These are phyloP conservation scores for Candida koratica DNA, from an alignment of 805 yeast species.

Conservation along the genomic window DNA sequence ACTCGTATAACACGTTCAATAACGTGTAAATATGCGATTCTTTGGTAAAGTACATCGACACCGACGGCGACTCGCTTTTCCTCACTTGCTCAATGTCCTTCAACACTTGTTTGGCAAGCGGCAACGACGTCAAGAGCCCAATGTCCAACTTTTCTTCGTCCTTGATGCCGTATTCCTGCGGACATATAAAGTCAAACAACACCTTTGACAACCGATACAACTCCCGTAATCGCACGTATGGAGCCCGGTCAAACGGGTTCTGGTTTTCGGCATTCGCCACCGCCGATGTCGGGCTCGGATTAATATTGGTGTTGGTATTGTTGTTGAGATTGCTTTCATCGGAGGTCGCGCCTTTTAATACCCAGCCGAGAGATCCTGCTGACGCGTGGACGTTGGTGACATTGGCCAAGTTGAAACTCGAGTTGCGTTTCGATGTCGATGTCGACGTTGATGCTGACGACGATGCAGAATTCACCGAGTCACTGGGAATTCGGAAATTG, in stretches of 20 bases:
- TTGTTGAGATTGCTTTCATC: constrained; percentile 18
- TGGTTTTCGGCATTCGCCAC: constrained; percentile 4
- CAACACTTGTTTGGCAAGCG: constrained; percentile 83
- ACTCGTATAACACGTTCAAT: constrained; percentile 83
- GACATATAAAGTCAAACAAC: constrained; percentile 93
- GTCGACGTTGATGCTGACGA: constrained; percentile 14
- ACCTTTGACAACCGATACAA: constrained; percentile 87
- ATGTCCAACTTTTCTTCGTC: constrained; percentile 94
- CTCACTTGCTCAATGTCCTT: constrained; percentile 77
- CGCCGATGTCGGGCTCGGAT: constrained; percentile 14
- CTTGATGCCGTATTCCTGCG: constrained; percentile 97
- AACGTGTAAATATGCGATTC: constrained; percentile 96
- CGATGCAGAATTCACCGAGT: constrained; percentile 2
- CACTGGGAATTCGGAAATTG: constrained; percentile 60
- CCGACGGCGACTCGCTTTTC: constrained; percentile 73
- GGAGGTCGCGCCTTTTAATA: constrained; percentile 43
- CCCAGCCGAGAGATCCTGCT: constrained; percentile 76
- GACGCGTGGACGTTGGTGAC: constrained; percentile 26
- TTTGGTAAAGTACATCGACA: constrained; percentile 89
- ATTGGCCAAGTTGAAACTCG: constrained; percentile 21
- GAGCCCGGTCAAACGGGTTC: constrained; percentile 69
- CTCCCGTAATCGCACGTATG: constrained; percentile 78
- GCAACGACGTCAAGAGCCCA: constrained; percentile 90
- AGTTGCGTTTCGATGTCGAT: constrained; percentile 20
- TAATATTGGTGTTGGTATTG: constrained; percentile 18